A percentile compares a stretch with the other conserved stretches of the same genome.
Evolutionary conservation across 129 eudicot species (phyloP).

Genomic region (Flaveria bidentis): DNA sequence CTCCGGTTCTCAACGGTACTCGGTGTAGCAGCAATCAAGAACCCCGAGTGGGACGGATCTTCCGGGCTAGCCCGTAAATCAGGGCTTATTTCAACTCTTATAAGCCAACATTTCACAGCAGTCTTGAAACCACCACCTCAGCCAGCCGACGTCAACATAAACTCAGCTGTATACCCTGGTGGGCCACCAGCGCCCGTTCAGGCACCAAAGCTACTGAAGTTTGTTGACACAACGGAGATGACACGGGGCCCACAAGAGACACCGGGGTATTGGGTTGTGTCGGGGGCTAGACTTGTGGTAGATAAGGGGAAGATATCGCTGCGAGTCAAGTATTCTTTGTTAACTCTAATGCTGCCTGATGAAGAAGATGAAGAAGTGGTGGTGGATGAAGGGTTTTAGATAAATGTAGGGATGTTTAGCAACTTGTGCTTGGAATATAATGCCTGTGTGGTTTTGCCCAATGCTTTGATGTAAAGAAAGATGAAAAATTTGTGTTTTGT

Average conservation of each 20-base stretch:
- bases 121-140: slow-evolving; percentile 72
- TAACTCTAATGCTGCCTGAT: slow-evolving; percentile 72
- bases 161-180: slow-evolving; percentile 93
- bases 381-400: slow-evolving; percentile 20
- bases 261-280: slow-evolving; percentile 98
- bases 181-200: slow-evolving; percentile 91
- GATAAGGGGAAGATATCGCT: slow-evolving; percentile 91
- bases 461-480: slow-evolving; percentile 12
- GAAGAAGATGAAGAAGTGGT: slow-evolving; percentile 53
- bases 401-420: neutral
- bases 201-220: slow-evolving; percentile 78
- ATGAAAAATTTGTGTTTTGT: neutral
- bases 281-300: slow-evolving; percentile 88
- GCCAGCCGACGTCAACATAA: slow-evolving; percentile 88
- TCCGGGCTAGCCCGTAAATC: slow-evolving; percentile 91
- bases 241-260: slow-evolving; percentile 91
- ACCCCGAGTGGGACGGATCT: slow-evolving; percentile 97
- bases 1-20: slow-evolving; percentile 78
- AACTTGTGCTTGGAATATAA: slow-evolving; percentile 3
- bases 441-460: neutral
- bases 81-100: slow-evolving; percentile 87
- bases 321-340: slow-evolving; percentile 77
- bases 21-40: slow-evolving; percentile 66
- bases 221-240: slow-evolving; percentile 96
- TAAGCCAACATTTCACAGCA: slow-evolving; percentile 87